Evolutionary conservation across 1,284 basidiomycete genomes (phyloP).

Genomic region (Earliella scabrosa): DNA sequence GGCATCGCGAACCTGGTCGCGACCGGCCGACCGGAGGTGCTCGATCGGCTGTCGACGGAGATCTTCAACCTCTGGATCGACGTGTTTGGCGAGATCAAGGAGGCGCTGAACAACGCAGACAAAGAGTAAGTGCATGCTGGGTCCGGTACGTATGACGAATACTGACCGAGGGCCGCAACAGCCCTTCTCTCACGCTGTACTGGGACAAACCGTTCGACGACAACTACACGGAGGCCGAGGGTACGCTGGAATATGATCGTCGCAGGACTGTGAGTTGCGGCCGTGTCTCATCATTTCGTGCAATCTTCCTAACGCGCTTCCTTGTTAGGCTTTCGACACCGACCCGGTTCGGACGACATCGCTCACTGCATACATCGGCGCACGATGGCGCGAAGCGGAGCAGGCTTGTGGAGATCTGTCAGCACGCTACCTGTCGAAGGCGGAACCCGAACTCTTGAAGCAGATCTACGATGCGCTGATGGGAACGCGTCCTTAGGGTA

Average conservation of each 20-base stretch:
- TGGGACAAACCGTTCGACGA: slow-evolving; percentile 67
- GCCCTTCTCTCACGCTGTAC: slow-evolving; percentile 48
- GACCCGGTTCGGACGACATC: slow-evolving; percentile 71
- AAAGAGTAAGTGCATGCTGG: slow-evolving; percentile 36
- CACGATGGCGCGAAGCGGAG: slow-evolving; percentile 65
- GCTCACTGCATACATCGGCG: slow-evolving; percentile 61
- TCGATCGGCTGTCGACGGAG: slow-evolving; percentile 70
- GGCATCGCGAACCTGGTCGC: slow-evolving; percentile 75
- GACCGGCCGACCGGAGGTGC: slow-evolving; percentile 70
- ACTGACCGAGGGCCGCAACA: not conserved
- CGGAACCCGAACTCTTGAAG: slow-evolving; percentile 70
- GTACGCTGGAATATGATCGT: slow-evolving; percentile 71
- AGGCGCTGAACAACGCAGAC: slow-evolving; percentile 50
- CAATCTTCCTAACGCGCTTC: not conserved
- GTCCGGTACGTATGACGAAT: not conserved
- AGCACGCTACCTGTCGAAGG: slow-evolving; percentile 58
- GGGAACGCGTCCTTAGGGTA: slow-evolving; percentile 9
- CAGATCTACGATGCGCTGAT: slow-evolving; percentile 62
- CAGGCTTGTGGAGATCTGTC: slow-evolving; percentile 57
- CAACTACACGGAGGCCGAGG: slow-evolving; percentile 63
- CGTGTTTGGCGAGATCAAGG: slow-evolving; percentile 86
- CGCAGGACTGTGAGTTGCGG: slow-evolving; percentile 59
- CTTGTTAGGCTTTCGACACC: slow-evolving; percentile 60
- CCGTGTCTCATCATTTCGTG: not conserved
- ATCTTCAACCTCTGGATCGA: slow-evolving; percentile 91